Evolutionary conservation across 2,329 filamentous ascomycete species (phyloP).

Genomic region (Pseudogymnoascus sp.): DNA sequence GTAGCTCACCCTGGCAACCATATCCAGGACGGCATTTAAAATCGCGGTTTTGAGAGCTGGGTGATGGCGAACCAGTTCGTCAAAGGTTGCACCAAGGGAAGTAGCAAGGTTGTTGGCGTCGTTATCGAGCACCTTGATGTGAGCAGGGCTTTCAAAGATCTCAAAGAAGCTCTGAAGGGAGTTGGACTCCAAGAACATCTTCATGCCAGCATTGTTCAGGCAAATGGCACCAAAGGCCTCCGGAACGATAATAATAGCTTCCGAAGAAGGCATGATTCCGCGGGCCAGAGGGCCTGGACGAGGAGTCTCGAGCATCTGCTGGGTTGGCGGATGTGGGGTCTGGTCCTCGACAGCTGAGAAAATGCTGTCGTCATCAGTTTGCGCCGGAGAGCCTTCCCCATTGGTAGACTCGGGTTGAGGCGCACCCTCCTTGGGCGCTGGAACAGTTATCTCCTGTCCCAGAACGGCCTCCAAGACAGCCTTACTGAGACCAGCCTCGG

Average conservation of each 20-base stretch:
- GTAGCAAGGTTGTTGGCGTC: conserved; percentile 63
- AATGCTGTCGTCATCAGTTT: conserved; percentile 23
- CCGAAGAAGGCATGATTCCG: conserved; percentile 77
- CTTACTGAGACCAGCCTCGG: conserved; percentile 83
- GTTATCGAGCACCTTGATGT: conserved; percentile 74
- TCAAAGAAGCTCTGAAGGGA: conserved; percentile 85
- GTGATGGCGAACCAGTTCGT: conserved; percentile 91
- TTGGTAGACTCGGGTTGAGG: conserved; percentile 24
- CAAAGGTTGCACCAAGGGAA: conserved; percentile 74
- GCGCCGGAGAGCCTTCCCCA: conserved; percentile 20
- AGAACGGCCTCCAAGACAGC: conserved; percentile 79
- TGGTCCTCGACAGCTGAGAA: conserved; percentile 22
- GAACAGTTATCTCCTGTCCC: conserved; percentile 31
- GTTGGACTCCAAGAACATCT: conserved; percentile 73
- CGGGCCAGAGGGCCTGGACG: conserved; percentile 44
- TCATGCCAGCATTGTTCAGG: conserved; percentile 78
- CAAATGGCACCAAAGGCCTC: conserved; percentile 89
- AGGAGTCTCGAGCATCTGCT: conserved; percentile 40
- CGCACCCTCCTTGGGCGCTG: conserved; percentile 17
- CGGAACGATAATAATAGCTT: conserved; percentile 81
- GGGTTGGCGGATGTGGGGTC: conserved; percentile 45
- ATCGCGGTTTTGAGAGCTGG: conserved; percentile 74
- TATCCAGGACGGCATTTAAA: conserved; percentile 75
- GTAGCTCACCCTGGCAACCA: conserved; percentile 74
- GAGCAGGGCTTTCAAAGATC: conserved; percentile 88